Base-by-base conservation (phyloP, 2,329 filamentous ascomycete genomes). In the Arthrobotrys megalospora region DNA sequence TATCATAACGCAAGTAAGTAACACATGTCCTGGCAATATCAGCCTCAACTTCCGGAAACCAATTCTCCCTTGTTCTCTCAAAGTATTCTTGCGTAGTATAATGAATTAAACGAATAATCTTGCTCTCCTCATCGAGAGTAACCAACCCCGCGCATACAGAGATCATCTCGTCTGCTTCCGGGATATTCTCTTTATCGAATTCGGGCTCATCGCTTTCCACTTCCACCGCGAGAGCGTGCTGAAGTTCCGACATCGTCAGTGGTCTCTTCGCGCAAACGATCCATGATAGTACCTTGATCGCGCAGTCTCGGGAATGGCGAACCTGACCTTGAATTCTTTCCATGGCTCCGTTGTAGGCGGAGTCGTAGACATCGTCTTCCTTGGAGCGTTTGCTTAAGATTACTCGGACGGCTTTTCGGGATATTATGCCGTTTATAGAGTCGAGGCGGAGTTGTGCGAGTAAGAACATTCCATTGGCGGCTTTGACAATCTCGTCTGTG, bases 381-480 rank as follows among this genome's bases (percentile, higher is more conserved):
- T 50, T 50, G 2, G 24, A 24, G 47, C n/a, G n/a, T 24, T 50
- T 50, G 6, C 24, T 28, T 5, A 28, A 28, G 24, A 28, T 28
- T 5, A 28, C 24, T 28, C 24, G 24, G 24, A 28, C 24, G 2
- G 24, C 24, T 28, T 28, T 28, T 28, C 24, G 24, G 24, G 24
- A 28, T 28, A 28, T 28, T 28, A 28, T 28, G 24, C 24, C 24
- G 24, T 28, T 28, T 28, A 86, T 80, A 0, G 83, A 84, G n/a
- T 83, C 81, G 4, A 85, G 66, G 79, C 85, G 80, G 7, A 86
- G 82, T 34, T 84, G 80, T 10, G 84, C 85, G 14, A 85, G 82
- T 4, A 86, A 82, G 80, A 85, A 85, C 60, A 64, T 64, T 16
- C 60, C 60, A 34, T 32, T 8, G 8, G 45, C 36, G 1, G 5